Base-by-base conservation (phyloP, 2,329 filamentous ascomycete genomes). In the Rhynchosporium secalis region DNA sequence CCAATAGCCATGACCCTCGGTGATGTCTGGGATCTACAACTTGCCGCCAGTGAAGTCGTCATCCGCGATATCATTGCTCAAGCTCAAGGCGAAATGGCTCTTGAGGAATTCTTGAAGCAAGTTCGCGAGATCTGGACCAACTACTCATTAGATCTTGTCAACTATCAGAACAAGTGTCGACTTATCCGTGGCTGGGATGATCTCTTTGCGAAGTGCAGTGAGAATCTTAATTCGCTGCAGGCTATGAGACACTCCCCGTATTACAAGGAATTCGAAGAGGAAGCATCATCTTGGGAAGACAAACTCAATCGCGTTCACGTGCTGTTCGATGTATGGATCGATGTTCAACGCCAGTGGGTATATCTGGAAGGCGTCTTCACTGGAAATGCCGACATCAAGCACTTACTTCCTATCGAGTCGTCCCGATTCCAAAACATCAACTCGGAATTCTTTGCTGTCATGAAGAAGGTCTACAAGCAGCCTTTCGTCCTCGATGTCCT, bases 281-380 rank as follows among this genome's bases (percentile, higher is more conserved):
- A 99, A 70, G 96, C 96, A 6, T 90, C 92, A 0, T 86, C 90
- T 0, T 99, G 95, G 95, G 96, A 99, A 77, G 96, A 99, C 77
- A 96, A 96, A 75, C 83, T 99, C 31, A 99, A 98, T 75, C 87
- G 95, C 51, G 92, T 99, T 2, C 95, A 99, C 74, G 92, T 99
- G 15, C 83, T 99, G 9, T 99, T 99, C 72, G 95, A 99, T 75
- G 93, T 99, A 15, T 99, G 96, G 96, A 99, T 99, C 71, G 96
- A 99, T 77, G 96, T 99, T n/a, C 95, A 99, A 76, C 89, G 96
- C 65, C 95, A 99, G 78, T 99, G 95, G 95, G 95, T 99, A 7
- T 99, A 99, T 75, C 85, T 99, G 4, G 96, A 99, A 78, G 95
- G 95, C 68, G 95, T 99, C 40, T 99, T 99, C 75, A 97, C 94